phyloP scores from a whole-genome alignment of 257 asterid species.

The Fraxinus pennsylvanica region DNA sequence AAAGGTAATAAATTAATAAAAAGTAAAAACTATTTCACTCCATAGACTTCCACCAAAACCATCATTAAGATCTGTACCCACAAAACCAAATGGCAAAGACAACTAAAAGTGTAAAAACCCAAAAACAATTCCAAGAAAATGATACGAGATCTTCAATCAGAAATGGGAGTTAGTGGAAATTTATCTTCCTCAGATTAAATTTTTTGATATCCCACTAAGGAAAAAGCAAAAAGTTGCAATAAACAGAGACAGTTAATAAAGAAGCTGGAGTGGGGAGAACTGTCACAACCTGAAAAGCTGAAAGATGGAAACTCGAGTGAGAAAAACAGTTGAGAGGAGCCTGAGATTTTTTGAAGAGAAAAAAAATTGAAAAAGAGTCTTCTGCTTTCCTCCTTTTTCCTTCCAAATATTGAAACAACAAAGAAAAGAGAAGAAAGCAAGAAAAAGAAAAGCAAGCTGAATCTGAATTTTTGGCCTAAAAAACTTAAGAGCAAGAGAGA shows the following conservation, averaged over 20 bases:
- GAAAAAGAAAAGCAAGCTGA: conserved; percentile 44
- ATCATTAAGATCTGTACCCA: conserved; percentile 50
- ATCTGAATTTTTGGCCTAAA: conserved; percentile 32
- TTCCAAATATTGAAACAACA: conserved; percentile 33
- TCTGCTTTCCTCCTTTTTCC: conserved; percentile 51
- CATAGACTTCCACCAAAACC: not conserved
- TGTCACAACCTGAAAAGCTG: conserved; percentile 22
- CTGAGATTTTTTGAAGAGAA: conserved; percentile 31
- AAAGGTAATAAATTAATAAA: not conserved
- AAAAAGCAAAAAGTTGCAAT: conserved; percentile 28
- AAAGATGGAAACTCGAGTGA: no score
- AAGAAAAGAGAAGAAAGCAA: conserved; percentile 37
- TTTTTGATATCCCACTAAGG: conserved; percentile 18
- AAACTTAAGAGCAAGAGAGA: conserved; percentile 25
- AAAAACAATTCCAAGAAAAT: conserved; percentile 25
- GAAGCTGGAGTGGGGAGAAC: conserved; percentile 30
- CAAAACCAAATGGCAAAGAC: conserved; percentile 5
- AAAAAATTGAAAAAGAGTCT: conserved; percentile 39
- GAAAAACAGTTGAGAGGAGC: conserved; percentile 21
- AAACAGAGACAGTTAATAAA: conserved; percentile 28
- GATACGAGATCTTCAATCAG: conserved; percentile 21
- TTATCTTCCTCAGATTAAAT: conserved; percentile 19
- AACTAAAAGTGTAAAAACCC: not conserved
- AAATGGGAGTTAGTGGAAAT: not conserved
- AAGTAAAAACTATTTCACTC: conserved; percentile 23